Evolutionary conservation across 768 basidiomycete species (phyloP).

Genomic region (Serendipita sp.): DNA sequence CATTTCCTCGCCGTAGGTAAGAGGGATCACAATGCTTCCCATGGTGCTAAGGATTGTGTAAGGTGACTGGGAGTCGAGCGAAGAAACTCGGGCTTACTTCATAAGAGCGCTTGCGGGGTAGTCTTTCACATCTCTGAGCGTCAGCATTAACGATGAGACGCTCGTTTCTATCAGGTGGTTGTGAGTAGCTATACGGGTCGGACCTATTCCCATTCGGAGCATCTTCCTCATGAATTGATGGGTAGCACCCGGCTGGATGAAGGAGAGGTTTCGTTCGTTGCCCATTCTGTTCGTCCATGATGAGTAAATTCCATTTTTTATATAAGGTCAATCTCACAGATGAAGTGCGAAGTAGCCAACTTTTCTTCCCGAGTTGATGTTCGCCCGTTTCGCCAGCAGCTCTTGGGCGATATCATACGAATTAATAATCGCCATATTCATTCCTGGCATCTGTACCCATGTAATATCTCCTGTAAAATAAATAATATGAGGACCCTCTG

Average conservation of each 20-base stretch:
- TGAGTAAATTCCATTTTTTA: not conserved
- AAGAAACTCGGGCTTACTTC: not conserved
- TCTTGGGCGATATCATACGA: not conserved
- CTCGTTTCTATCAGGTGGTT: not conserved
- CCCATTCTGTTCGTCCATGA: not conserved
- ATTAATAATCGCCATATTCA: not conserved
- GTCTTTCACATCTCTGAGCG: not conserved
- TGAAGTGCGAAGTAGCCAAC: not conserved
- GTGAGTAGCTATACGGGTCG: not conserved
- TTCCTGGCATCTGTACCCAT: not conserved
- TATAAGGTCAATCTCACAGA: not conserved
- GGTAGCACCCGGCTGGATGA: not conserved
- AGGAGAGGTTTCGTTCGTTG: not conserved
- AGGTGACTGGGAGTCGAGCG: not conserved
- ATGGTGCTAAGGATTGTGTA: not conserved
- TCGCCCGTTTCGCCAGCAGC: not conserved
- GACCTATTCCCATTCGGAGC: not conserved
- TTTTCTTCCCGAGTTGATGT: not conserved
- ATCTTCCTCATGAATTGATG: not conserved
- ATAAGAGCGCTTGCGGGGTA: not conserved
- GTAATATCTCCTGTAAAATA: not conserved
- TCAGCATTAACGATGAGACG: not conserved
- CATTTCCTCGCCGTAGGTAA: not conserved
- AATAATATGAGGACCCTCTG: too few species aligned
- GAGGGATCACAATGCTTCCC: not conserved